Conservation (phyloP, 371 early-diverging fungal genomes). For the Rhizopus arrhizus region DNA sequence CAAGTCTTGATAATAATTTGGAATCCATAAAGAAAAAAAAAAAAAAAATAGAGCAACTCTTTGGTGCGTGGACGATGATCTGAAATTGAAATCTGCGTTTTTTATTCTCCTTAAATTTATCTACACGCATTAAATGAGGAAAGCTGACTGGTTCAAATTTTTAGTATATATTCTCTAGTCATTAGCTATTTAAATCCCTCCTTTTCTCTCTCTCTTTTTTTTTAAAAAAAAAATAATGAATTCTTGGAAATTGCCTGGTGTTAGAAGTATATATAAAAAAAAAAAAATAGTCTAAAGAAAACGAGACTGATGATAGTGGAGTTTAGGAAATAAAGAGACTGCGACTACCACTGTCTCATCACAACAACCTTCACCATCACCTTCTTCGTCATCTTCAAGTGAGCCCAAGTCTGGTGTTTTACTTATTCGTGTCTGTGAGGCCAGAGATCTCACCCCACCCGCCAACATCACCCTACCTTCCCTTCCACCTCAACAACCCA, state of each 20-base stretch:
- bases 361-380: background rate
- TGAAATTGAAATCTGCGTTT: too few relatives aligned
- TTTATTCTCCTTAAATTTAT: too few relatives aligned
- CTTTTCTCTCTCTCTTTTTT: background rate
- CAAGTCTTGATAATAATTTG: constrained; percentile 57
- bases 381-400: constrained; percentile 12
- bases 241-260: constrained; percentile 46
- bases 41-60: constrained; percentile 7
- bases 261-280: constrained; percentile 32
- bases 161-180: too few relatives aligned
- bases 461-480: constrained; percentile 54
- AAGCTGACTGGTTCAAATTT: too few relatives aligned
- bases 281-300: constrained; percentile 2
- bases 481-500: constrained; percentile 26
- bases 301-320: constrained; percentile 16
- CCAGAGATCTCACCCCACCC: constrained; percentile 68
- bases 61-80: too few relatives aligned
- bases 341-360: constrained; percentile 4
- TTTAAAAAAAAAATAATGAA: constrained; percentile 23
- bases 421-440: constrained; percentile 82
- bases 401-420: constrained; percentile 69
- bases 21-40: constrained; percentile 45
- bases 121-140: too few relatives aligned
- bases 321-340: constrained; percentile 26
- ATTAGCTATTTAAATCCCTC: background rate